Evolutionary conservation across 2,329 filamentous ascomycete species (phyloP), one percentile per base, ranked within the genome.

Genomic region (Mycogone perniciosa): DNA sequence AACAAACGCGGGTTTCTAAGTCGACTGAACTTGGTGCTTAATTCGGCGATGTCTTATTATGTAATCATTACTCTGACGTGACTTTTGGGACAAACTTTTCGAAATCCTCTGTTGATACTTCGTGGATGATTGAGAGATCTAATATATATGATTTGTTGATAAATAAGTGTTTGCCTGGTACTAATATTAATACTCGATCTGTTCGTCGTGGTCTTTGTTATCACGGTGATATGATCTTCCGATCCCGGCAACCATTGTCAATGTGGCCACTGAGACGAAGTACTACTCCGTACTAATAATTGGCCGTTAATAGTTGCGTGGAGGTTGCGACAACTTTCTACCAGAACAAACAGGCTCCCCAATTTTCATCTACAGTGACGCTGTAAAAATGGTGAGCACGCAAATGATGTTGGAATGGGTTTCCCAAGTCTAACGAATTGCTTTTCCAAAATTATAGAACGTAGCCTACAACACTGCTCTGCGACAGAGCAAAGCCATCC

Each of bases 381-480:
- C 20, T 20, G 35, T n/a, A n/a, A 42, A 42, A 42, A 42, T 42
- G 40, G 40, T 42, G 20, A 20, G 20, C 34, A 7, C 34, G 5
- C 34, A 9, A 13, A 11, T 37, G 34, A 37, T 37, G 20, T 20
- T 20, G 20, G 20, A 20, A 20, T 20, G 20, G 4, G 38, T 7
- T 44, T 11, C 13, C 2, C 20, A 20, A 20, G 2, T 20, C 20
- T 20, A 20, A 20, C 20, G 2, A 20, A 20, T 20, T 20, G 20
- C 20, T 20, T 20, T 20, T 20, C 20, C 20, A 20, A 20, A 20
- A 20, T 7, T 10, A 5, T 55, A 89, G 88, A 92, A 91, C 63
- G 85, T 87, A 41, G 77, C 89, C 46, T 95, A 92, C 75, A 95
- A 95, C 67, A 86, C 87, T 51, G 88, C 88, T 48, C 76, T 93